Evolutionary conservation across 495 filamentous ascomycete species (phyloP).

Genomic region (Entonaema liquescens): DNA sequence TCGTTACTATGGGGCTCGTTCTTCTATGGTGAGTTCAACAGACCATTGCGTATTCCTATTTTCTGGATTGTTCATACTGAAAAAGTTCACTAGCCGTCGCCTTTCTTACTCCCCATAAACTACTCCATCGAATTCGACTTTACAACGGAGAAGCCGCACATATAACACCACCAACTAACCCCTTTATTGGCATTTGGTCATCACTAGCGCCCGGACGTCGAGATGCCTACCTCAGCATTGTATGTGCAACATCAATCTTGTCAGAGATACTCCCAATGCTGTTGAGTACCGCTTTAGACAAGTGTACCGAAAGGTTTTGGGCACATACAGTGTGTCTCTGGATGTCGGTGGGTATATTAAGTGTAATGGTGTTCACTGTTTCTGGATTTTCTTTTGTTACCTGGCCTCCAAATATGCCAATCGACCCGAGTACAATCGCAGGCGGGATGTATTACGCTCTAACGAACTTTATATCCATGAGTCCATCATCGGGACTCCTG

Average conservation of each 20-base stretch:
- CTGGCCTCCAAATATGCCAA: conserved; percentile 44
- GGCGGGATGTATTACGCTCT: conserved; percentile 46
- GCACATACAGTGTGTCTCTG: conserved; percentile 42
- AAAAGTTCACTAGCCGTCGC: conserved; percentile 35
- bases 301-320: conserved; percentile 36
- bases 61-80: conserved; percentile 10
- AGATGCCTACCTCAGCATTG: conserved; percentile 40
- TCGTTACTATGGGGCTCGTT: conserved; percentile 48
- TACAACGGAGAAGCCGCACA: conserved; percentile 31
- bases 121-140: conserved; percentile 28
- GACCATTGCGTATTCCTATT: not conserved
- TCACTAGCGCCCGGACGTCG: conserved; percentile 34
- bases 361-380: conserved; percentile 44
- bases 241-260: conserved; percentile 37
- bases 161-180: conserved; percentile 41
- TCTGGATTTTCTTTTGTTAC: conserved; percentile 37
- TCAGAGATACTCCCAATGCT: conserved; percentile 46
- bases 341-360: conserved; percentile 39
- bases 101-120: conserved; percentile 40
- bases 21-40: conserved; percentile 40
- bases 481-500: conserved; percentile 28
- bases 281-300: conserved; percentile 44
- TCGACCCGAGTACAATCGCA: conserved; percentile 47
- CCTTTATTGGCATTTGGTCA: conserved; percentile 41
- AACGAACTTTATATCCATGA: conserved; percentile 16